Evolutionary conservation across 192 early-diverging fungal species (phyloP), one percentile per base, ranked within the genome.

Genomic region (Gigaspora rosea): DNA sequence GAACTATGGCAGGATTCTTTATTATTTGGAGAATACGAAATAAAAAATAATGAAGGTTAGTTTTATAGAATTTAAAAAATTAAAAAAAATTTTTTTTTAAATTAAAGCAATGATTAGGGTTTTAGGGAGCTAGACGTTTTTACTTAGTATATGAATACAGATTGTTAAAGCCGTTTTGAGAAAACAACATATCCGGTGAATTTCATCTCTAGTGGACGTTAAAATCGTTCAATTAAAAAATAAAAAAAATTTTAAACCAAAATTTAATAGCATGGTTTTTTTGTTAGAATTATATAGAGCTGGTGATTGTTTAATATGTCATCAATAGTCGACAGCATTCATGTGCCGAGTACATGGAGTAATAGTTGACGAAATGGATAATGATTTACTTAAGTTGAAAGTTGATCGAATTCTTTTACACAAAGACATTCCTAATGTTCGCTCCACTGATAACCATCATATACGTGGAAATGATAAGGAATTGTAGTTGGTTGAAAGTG

Each of bases 401-500:
- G 16, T 54, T 71, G 50, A 71, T 71, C 1, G 0, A 27, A 8
- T 71, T 0, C 5, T 71, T 54, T 35, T 3, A 27, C 41, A 71
- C 54, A 13, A 50, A 32, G 20, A 54, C 3, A 16, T 71, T 41
- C 50, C 65, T 47, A 48, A 48, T 4, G 9, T 18, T 20, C n/a
- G 15, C 0, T 9, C 6, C 32, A 52, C 9, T 35, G 69, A 32
- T 33, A 35, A 32, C 13, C 16, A 3, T 7, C 22, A 71, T 8
- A 54, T 16, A 27, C 9, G 10, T 52, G 64, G 4, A 2, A 71
- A 52, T 18, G 41, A 9, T 52, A 71, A 54, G 27, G 50, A 50
- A 48, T 71, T 71, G 20, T 71, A 27, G 27, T 11, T 71, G 20
- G 49, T 71, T 33, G 27, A 71, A 52, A 27, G 22, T 32, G 27